Evolutionary conservation across 2,329 filamentous ascomycete genomes (phyloP).

Genomic region (Cladosporium sp.): DNA sequence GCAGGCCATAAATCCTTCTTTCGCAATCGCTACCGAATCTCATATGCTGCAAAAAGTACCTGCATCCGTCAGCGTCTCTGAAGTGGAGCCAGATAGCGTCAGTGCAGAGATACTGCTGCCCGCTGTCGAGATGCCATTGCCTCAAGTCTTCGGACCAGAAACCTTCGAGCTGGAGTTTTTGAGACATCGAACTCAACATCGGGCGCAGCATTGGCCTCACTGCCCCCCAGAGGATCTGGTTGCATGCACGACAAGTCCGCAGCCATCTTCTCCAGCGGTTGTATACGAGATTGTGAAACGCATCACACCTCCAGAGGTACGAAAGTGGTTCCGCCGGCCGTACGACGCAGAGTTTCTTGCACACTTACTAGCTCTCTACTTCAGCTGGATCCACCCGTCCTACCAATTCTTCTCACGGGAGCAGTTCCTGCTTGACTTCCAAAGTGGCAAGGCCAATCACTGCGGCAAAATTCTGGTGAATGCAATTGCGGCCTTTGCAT

Average conservation of each 20-base stretch:
- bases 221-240: too few species aligned
- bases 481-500: slow-evolving; percentile 31
- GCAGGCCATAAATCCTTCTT: too few species aligned
- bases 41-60: too few species aligned
- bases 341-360: slow-evolving; percentile 32
- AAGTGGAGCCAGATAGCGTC: too few species aligned
- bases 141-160: slow-evolving; percentile 28
- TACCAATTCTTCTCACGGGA: slow-evolving; percentile 70
- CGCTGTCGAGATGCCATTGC: slow-evolving; percentile 35
- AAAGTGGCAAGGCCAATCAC: slow-evolving; percentile 57
- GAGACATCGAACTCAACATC: too few species aligned
- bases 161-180: slow-evolving; percentile 29
- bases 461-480: slow-evolving; percentile 53
- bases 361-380: slow-evolving; percentile 33
- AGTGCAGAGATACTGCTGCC: slow-evolving; percentile 31
- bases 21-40: too few species aligned
- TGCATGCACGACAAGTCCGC: too few species aligned
- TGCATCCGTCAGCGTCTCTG: too few species aligned
- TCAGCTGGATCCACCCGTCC: slow-evolving; percentile 65
- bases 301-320: slow-evolving; percentile 12
- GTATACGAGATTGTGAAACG: slow-evolving; percentile 16
- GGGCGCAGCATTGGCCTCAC: too few species aligned
- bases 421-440: slow-evolving; percentile 64
- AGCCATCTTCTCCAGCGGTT: too few species aligned
- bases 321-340: slow-evolving; percentile 27